Conservation (phyloP, 1,139 yeast genomes). For the Saccharomyces hybrid region DNA sequence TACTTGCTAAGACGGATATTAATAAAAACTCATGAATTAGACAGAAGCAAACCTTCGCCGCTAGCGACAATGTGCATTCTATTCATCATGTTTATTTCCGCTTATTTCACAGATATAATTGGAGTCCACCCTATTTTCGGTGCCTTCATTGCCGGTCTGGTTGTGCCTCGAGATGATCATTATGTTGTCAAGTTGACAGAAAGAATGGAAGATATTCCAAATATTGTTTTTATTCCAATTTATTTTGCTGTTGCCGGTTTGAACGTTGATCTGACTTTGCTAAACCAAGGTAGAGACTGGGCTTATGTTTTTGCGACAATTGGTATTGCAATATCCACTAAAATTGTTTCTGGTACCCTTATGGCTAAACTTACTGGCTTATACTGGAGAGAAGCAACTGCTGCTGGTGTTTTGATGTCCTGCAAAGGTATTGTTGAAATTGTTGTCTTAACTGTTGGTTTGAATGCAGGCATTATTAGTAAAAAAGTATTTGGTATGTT, state of each 20-base stretch:
- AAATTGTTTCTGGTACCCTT: conserved; percentile 56
- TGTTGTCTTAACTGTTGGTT: conserved; percentile 68
- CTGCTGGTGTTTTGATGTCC: conserved; percentile 79
- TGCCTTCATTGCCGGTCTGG: conserved; percentile 68
- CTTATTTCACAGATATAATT: conserved; percentile 72
- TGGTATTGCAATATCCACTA: conserved; percentile 57
- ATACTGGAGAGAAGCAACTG: conserved; percentile 61
- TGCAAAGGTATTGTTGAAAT: conserved; percentile 83
- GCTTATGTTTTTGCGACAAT: conserved; percentile 65
- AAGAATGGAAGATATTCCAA: conserved; percentile 69
- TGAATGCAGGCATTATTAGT: conserved; percentile 59
- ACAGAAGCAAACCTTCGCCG: conserved; percentile 57
- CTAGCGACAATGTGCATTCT: conserved; percentile 51
- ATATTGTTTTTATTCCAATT: conserved; percentile 61
- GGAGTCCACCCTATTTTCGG: conserved; percentile 83
- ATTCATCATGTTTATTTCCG: conserved; percentile 51
- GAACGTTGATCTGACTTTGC: conserved; percentile 55
- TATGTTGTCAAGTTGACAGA: conserved; percentile 62
- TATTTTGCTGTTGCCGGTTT: conserved; percentile 77
- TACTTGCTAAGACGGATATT: conserved; percentile 40
- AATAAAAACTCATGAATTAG: conserved; percentile 35
- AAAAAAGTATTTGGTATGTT: conserved; percentile 69
- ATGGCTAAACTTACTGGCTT: conserved; percentile 57
- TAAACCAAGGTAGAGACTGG: conserved; percentile 65
- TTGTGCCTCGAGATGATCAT: conserved; percentile 72